Evolutionary conservation across 163 green algal genomes (phyloP).

Genomic region (Botryococcus braunii): DNA sequence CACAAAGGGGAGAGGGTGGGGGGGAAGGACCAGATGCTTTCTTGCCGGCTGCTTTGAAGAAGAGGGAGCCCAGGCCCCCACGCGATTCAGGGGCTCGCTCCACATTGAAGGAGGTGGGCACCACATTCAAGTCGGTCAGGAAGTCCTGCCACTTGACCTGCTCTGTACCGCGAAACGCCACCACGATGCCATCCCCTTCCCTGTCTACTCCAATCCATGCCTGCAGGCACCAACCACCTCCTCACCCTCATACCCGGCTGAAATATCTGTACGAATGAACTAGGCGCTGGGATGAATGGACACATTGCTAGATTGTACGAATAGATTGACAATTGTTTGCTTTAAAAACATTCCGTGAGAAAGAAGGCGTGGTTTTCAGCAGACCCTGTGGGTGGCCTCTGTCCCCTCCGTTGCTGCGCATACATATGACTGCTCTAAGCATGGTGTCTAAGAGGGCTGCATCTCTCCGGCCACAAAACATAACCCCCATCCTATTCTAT

Average conservation of each 20-base stretch:
- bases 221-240: slow-evolving; percentile 56
- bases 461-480: too few relatives aligned
- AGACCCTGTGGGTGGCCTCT: too few relatives aligned
- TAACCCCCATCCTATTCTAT: too few relatives aligned
- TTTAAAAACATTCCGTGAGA: too few relatives aligned
- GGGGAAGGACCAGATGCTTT: too few relatives aligned
- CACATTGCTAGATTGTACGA: background rate
- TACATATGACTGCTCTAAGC: too few relatives aligned
- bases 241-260: slow-evolving; percentile 25
- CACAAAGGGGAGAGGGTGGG: too few relatives aligned
- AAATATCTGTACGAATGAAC: slow-evolving; percentile 52
- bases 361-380: too few relatives aligned
- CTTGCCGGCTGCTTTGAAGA: too few relatives aligned
- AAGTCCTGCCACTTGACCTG: slow-evolving; percentile 63
- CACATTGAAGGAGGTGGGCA: slow-evolving; percentile 42
- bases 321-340: background rate
- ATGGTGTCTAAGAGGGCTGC: too few relatives aligned
- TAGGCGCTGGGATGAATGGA: background rate
- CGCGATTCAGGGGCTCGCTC: slow-evolving; percentile 34
- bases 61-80: too few relatives aligned
- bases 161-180: slow-evolving; percentile 79
- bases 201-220: slow-evolving; percentile 53
- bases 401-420: too few relatives aligned
- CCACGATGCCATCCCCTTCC: slow-evolving; percentile 29
- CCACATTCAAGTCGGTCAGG: slow-evolving; percentile 69